Conservation (phyloP, 768 basidiomycete species). For the Amanita subjunquillea region DNA sequence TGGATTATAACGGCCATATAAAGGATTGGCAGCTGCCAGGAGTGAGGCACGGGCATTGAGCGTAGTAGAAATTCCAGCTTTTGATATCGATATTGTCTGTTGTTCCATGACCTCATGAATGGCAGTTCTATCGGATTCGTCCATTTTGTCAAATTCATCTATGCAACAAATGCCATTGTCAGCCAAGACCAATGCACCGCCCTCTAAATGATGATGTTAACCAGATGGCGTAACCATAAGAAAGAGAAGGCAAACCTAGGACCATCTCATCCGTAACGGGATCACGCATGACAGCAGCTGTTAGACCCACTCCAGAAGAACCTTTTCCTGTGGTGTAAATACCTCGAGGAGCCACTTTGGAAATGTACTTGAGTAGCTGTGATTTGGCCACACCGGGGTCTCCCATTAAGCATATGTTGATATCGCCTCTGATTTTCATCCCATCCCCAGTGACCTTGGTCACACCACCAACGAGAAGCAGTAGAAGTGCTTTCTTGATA, state of each 20-base stretch:
- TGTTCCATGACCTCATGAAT: constrained; percentile 99
- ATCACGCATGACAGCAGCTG: constrained; percentile 98
- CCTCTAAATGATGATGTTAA: constrained; percentile 50
- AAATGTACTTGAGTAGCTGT: constrained; percentile 94
- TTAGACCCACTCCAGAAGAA: constrained; percentile 96
- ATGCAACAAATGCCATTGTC: constrained; percentile 99
- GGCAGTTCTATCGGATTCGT: constrained; percentile 92
- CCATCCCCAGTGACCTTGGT: constrained; percentile 94
- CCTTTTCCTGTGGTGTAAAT: constrained; percentile 98
- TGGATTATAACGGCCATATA: constrained; percentile 97
- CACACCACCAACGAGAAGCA: constrained; percentile 91
- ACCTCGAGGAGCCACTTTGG: constrained; percentile 95
- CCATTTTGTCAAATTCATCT: constrained; percentile 99
- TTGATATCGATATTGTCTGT: constrained; percentile 98
- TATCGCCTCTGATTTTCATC: constrained; percentile 96
- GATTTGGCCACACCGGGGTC: constrained; percentile 99
- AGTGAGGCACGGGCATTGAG: constrained; percentile 96
- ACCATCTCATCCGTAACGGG: constrained; percentile 99
- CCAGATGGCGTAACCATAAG: not conserved
- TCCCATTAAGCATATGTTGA: constrained; percentile 98
- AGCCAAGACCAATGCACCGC: constrained; percentile 95
- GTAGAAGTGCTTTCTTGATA: constrained; percentile 90
- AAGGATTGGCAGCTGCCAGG: constrained; percentile 94
- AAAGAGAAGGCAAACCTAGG: constrained; percentile 50
- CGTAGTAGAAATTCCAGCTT: constrained; percentile 97